A percentile compares a stretch with the other conserved stretches of the same genome.
Evolutionary conservation across 371 early-diverging fungal species (phyloP).

Genomic region (Coemansia sp.): DNA sequence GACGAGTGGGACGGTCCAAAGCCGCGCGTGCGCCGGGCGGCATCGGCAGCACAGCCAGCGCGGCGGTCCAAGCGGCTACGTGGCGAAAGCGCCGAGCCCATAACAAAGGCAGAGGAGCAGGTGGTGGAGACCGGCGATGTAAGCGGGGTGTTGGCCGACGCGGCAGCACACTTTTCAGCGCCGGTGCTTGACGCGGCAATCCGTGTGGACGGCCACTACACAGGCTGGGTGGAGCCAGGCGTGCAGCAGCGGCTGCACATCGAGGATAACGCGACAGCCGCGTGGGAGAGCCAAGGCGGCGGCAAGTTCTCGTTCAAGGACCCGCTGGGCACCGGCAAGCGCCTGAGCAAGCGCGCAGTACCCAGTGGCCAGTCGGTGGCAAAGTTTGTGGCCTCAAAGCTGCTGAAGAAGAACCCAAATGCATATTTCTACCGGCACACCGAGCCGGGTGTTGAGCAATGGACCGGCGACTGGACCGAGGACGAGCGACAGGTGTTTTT

Average conservation of each 20-base stretch:
- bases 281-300: constrained; percentile 76
- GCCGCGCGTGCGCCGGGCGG: constrained; percentile 2
- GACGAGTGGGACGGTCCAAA: constrained; percentile 11
- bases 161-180: constrained; percentile 60
- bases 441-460: constrained; percentile 71
- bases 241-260: constrained; percentile 63
- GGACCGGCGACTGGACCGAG: constrained; percentile 71
- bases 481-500: constrained; percentile 60
- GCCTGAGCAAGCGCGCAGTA: constrained; percentile 25
- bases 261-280: constrained; percentile 59
- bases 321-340: constrained; percentile 56
- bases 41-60: constrained; percentile 22
- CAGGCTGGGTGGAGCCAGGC: constrained; percentile 63
- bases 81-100: constrained; percentile 50
- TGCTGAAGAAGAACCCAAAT: constrained; percentile 74
- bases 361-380: constrained; percentile 44
- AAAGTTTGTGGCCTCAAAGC: constrained; percentile 57
- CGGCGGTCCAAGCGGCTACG: constrained; percentile 56
- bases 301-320: constrained; percentile 68
- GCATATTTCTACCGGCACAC: constrained; percentile 74
- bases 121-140: constrained; percentile 46
- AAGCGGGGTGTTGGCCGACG: constrained; percentile 52
- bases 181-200: constrained; percentile 57
- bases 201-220: constrained; percentile 62
- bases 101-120: constrained; percentile 37